These are phyloP conservation scores for Colletotrichum magnum DNA, from an alignment of 2,329 filamentous ascomycete species.

Conservation along the genomic window DNA sequence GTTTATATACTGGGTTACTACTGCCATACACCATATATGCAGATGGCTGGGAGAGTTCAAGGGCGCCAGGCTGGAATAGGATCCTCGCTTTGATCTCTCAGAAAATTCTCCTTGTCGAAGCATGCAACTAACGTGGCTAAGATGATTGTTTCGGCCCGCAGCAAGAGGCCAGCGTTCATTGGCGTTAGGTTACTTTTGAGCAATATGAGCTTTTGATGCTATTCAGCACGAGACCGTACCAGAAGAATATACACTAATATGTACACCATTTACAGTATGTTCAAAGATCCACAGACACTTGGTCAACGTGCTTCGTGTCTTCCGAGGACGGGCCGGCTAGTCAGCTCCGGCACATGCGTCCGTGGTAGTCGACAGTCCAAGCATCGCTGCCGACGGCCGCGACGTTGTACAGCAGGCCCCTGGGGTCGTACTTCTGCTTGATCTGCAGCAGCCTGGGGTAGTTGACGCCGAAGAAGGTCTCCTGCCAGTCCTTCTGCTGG, in stretches of 20 bases:
- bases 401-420: slow-evolving; percentile 47
- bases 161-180: too few species aligned
- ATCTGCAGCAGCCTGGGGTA: slow-evolving; percentile 47
- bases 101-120: too few species aligned
- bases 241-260: neutral
- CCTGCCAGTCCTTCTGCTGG: slow-evolving; percentile 48
- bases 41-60: too few species aligned
- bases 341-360: slow-evolving; percentile 40
- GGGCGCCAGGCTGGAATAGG: too few species aligned
- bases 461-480: slow-evolving; percentile 49
- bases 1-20: too few species aligned
- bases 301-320: too few species aligned
- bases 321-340: neutral
- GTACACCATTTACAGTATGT: neutral
- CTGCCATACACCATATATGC: too few species aligned
- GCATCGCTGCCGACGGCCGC: slow-evolving; percentile 49
- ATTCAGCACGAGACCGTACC: neutral
- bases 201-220: too few species aligned
- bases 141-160: too few species aligned
- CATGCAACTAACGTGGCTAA: too few species aligned
- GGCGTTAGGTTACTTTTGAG: too few species aligned
- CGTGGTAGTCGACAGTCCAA: slow-evolving; percentile 42
- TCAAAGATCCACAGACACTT: neutral
- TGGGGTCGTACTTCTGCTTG: slow-evolving; percentile 52
- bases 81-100: too few species aligned